Conservation (phyloP, 2,329 filamentous ascomycete species). For the Penicillium digitatum region DNA sequence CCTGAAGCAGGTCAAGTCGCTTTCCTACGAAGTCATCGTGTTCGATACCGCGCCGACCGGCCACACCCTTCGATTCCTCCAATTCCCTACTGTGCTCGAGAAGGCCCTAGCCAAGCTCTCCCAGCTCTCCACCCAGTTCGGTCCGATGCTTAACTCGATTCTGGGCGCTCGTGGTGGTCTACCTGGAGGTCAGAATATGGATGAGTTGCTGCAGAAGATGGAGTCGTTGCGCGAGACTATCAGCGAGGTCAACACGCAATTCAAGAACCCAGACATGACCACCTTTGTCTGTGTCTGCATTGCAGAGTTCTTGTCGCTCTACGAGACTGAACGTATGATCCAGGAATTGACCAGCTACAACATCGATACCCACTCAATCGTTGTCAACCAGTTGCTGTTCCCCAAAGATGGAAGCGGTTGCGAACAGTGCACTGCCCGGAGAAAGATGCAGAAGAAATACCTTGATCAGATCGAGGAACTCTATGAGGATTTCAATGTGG, state of each 20-base stretch:
- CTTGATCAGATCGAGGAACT: conserved; percentile 97
- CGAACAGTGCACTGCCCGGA: conserved; percentile 88
- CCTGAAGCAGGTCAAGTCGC: conserved; percentile 96
- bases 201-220: conserved; percentile 91
- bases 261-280: conserved; percentile 92
- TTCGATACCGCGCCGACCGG: conserved; percentile 98
- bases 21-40: conserved; percentile 98
- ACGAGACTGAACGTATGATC: conserved; percentile 99
- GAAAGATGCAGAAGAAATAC: conserved; percentile 99
- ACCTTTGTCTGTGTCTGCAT: conserved; percentile 99
- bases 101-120: conserved; percentile 97
- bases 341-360: conserved; percentile 90
- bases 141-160: conserved; percentile 90
- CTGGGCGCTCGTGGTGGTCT: conserved; percentile 73
- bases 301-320: conserved; percentile 90
- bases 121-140: conserved; percentile 89
- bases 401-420: conserved; percentile 79
- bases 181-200: conserved; percentile 87
- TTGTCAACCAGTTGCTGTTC: conserved; percentile 96
- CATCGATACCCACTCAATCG: conserved; percentile 96
- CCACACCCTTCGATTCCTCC: conserved; percentile 95
- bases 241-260: conserved; percentile 91
- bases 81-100: conserved; percentile 96
- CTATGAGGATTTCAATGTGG: conserved; percentile 98
- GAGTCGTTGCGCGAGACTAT: conserved; percentile 91